These are phyloP conservation scores for Penicillium expansum DNA, from an alignment of 2,329 filamentous ascomycete species.

Conservation along the genomic window DNA sequence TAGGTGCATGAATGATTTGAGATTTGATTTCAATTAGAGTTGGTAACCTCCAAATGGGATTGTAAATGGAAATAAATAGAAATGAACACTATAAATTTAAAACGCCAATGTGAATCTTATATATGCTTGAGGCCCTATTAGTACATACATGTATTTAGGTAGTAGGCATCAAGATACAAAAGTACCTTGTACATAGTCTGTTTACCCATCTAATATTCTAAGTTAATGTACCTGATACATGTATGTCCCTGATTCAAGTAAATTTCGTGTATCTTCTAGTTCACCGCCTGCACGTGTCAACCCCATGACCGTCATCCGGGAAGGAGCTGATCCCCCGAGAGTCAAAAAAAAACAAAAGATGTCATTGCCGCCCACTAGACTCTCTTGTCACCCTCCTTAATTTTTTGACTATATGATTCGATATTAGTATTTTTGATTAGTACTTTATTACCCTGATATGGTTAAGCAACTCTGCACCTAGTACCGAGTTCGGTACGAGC, in stretches of 20 bases:
- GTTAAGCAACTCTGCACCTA: constrained; percentile 6
- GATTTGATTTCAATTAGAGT: neutral
- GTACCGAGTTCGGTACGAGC: constrained; percentile 12
- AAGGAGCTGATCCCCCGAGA: constrained; percentile 7
- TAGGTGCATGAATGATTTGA: neutral
- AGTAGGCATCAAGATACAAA: neutral
- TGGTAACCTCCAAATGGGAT: too few species aligned
- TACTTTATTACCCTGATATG: neutral
- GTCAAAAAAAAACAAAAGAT: constrained; percentile 7
- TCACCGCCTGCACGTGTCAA: constrained; percentile 20
- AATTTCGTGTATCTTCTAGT: neutral
- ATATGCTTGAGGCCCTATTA: neutral
- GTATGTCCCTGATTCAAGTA: neutral
- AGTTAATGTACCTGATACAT: neutral
- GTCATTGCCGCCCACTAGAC: neutral
- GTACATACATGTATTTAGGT: too few species aligned
- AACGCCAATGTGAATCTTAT: neutral
- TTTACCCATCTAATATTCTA: neutral
- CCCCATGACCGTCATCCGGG: constrained; percentile 6
- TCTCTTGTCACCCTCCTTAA: neutral
- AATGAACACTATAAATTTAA: neutral
- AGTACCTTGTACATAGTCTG: neutral
- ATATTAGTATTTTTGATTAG: neutral
- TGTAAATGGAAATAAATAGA: too few species aligned
- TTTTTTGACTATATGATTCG: neutral